These are phyloP conservation scores for Senna tora DNA, from an alignment of 306 rosid genomes.

Conservation along the genomic window DNA sequence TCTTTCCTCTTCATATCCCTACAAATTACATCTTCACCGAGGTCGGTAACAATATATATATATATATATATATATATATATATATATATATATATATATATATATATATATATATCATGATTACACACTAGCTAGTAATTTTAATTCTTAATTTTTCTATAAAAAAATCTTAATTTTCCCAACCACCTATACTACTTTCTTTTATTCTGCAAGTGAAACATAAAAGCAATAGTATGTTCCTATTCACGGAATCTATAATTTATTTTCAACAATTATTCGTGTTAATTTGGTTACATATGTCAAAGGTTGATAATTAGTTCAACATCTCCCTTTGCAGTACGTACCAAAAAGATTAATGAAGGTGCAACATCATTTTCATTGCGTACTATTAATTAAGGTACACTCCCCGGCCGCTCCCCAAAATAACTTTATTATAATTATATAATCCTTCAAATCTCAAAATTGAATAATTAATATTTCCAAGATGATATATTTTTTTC, in stretches of 20 bases:
- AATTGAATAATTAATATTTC: not conserved
- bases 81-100: too few relatives aligned
- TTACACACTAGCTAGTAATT: too few relatives aligned
- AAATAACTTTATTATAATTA: not conserved
- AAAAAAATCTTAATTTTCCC: too few relatives aligned
- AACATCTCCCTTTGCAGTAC: slow-evolving; percentile 30
- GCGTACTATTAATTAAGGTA: not conserved
- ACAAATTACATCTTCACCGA: too few relatives aligned
- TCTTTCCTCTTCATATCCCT: too few relatives aligned
- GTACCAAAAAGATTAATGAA: slow-evolving; percentile 29
- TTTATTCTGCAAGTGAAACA: not conserved
- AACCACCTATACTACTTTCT: too few relatives aligned
- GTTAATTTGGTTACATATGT: not conserved
- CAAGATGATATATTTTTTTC: not conserved
- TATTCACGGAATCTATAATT: not conserved
- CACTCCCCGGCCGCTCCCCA: not conserved
- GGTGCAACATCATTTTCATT: slow-evolving; percentile 48
- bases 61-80: too few relatives aligned
- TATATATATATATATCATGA: too few relatives aligned
- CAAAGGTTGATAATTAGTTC: slow-evolving; percentile 15
- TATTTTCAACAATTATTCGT: too few relatives aligned
- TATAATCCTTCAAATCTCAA: not conserved
- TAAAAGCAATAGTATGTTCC: too few relatives aligned
- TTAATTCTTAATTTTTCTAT: too few relatives aligned
- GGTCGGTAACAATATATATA: too few relatives aligned